Base-by-base conservation (phyloP, 2,329 filamentous ascomycete genomes). In the Colletotrichum sp. region DNA sequence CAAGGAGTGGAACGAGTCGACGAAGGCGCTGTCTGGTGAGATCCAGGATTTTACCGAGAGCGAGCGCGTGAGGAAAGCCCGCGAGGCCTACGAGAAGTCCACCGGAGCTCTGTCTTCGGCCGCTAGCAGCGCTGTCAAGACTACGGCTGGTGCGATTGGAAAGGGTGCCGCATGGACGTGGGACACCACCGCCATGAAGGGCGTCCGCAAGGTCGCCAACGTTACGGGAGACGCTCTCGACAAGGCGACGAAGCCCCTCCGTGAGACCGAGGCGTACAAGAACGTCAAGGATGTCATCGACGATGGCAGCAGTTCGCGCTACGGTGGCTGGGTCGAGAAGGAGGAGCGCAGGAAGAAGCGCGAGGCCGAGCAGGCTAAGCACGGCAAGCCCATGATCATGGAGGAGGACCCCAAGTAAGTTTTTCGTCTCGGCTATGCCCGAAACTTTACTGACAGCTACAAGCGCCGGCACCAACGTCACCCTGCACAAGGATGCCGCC, bases 1-100 rank as follows among this genome's bases (percentile, higher is more conserved):
- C 18, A 98, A 99, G 84, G 97, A 99, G 85, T 99, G 97, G 97
- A 98, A 99, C 82, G 97, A 99, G 83, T 98, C 95, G 59, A 99
- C 96, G 57, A 99, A 99, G 88, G 95, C 97, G 79, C 91, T 99
- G 57, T 95, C 95, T 21, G 95, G 95, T 65, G 95, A 94, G 7
- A 95, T 96, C 21, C 94, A 98, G 82, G 93, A 98, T 81, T 97
- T 99, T 83, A 93, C 93, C 36, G 96, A 99, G 87, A 98, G 96
- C 82, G 96, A 98, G 82, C 95, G 94, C 21, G 95, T 99, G 18
- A 94, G 95, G 82, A 92, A 93, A 80, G 97, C 96, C 34, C 92
- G 95, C 79, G 93, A 95, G 79, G 96, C 95, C 9, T 98, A 98
- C 84, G 93, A 95, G 81, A 93, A 95, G 79, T 96, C 96, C 9